A percentile compares a stretch with the other conserved stretches of the same genome.
Conservation (phyloP, 805 yeast genomes). For the Metschnikowia aberdeeniae region DNA sequence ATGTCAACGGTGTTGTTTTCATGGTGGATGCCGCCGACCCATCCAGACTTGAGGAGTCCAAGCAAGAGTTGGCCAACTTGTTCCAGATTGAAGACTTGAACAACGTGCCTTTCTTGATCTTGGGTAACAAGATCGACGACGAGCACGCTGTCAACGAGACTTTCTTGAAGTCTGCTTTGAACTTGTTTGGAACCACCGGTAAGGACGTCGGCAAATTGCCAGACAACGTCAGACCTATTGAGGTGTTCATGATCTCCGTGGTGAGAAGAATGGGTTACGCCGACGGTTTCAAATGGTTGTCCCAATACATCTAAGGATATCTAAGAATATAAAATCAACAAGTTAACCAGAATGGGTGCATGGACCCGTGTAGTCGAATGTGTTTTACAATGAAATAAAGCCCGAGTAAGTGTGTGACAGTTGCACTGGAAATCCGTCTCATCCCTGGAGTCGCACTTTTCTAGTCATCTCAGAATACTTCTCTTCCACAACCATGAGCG, state of each 20-base stretch:
- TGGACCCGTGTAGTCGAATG: too few relatives aligned
- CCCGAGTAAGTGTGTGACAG: too few relatives aligned
- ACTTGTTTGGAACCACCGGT: constrained; percentile 87
- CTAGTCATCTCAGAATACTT: constrained; percentile 4
- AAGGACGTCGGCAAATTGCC: constrained; percentile 63
- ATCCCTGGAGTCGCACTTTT: constrained; percentile 6
- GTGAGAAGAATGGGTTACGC: constrained; percentile 99
- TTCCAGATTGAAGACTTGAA: constrained; percentile 88
- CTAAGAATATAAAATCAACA: too few relatives aligned
- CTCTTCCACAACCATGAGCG: constrained; percentile 15
- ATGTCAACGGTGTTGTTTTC: constrained; percentile 95
- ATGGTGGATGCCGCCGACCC: constrained; percentile 97
- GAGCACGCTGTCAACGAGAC: constrained; percentile 93
- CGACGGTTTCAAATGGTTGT: constrained; percentile 97
- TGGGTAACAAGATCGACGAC: constrained; percentile 96
- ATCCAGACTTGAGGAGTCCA: constrained; percentile 90
- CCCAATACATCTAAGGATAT: constrained; percentile 71
- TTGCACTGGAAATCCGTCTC: not conserved
- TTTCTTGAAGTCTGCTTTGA: constrained; percentile 86
- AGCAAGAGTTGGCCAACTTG: constrained; percentile 89
- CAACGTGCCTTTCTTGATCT: constrained; percentile 84
- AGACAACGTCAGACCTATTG: constrained; percentile 83
- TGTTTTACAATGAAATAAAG: too few relatives aligned
- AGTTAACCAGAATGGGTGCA: too few relatives aligned
- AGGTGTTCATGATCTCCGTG: constrained; percentile 95